Conservation (phyloP, 352 stramenopile species). For the Thalassiosira exigua region DNA sequence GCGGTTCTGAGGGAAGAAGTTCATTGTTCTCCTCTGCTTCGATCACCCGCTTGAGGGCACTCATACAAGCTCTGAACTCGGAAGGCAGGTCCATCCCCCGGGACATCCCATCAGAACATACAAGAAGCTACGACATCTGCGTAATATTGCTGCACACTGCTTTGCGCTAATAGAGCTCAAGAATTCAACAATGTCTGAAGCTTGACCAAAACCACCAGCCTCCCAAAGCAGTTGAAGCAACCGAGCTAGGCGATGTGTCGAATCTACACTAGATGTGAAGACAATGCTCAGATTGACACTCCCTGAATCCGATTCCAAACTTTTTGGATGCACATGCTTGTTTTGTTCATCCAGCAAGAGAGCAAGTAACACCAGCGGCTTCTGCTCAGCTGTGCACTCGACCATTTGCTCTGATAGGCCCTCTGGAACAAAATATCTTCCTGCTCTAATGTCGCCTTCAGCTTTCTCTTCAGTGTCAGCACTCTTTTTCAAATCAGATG, state of each 20-base stretch:
- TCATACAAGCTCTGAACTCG: slow-evolving; percentile 85
- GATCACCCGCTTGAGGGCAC: slow-evolving; percentile 64
- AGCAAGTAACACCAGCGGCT: slow-evolving; percentile 93
- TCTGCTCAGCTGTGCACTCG: slow-evolving; percentile 93
- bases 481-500: too few species aligned
- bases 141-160: slow-evolving; percentile 69
- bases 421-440: slow-evolving; percentile 79
- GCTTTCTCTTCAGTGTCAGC: slow-evolving; percentile 83
- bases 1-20: slow-evolving; percentile 38
- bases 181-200: slow-evolving; percentile 70
- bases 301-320: slow-evolving; percentile 14
- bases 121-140: slow-evolving; percentile 65
- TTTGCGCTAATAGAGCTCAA: slow-evolving; percentile 73
- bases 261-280: slow-evolving; percentile 96
- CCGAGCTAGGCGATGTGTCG: slow-evolving; percentile 93
- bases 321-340: slow-evolving; percentile 3
- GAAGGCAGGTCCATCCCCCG: slow-evolving; percentile 95
- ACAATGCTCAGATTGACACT: slow-evolving; percentile 89
- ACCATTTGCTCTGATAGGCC: slow-evolving; percentile 89
- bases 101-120: slow-evolving; percentile 84
- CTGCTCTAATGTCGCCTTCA: slow-evolving; percentile 58
- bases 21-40: slow-evolving; percentile 71
- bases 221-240: slow-evolving; percentile 90
- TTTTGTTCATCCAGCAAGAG: slow-evolving; percentile 86
- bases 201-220: slow-evolving; percentile 47